A percentile compares a stretch with the other conserved stretches of the same genome.
phyloP scores from a whole-genome alignment of 306 rosid genomes.

The Dalbergia cochinchinensis region DNA sequence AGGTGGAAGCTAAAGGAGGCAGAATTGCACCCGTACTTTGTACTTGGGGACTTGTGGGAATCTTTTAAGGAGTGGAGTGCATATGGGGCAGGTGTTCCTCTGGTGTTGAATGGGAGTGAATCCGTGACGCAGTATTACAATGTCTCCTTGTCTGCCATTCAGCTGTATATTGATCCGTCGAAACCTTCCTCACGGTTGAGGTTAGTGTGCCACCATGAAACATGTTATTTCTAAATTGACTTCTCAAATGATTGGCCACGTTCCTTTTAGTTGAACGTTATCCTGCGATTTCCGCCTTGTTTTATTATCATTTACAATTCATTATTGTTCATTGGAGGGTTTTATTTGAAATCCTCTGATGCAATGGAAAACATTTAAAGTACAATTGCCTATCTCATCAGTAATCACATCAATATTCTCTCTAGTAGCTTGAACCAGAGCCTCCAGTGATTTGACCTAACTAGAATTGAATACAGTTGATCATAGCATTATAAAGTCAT shows the following conservation, averaged over 20 bases:
- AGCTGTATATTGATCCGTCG: slow-evolving; percentile 77
- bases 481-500: slow-evolving; percentile 20
- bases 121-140: slow-evolving; percentile 89
- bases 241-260: not conserved
- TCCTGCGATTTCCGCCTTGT: not conserved
- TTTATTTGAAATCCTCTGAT: slow-evolving; percentile 14
- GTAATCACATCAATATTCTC: not conserved
- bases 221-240: not conserved
- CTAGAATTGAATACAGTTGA: slow-evolving; percentile 12
- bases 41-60: slow-evolving; percentile 91
- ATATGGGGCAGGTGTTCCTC: slow-evolving; percentile 87
- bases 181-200: slow-evolving; percentile 68
- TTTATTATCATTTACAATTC: slow-evolving; percentile 17
- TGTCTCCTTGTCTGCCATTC: slow-evolving; percentile 89
- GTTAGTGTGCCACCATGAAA: slow-evolving; percentile 46
- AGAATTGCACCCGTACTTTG: slow-evolving; percentile 74
- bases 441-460: slow-evolving; percentile 14
- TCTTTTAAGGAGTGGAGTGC: slow-evolving; percentile 93
- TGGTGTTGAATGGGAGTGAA: slow-evolving; percentile 77
- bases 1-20: slow-evolving; percentile 65
- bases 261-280: not conserved
- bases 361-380: slow-evolving; percentile 4
- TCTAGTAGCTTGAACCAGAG: slow-evolving; percentile 18
- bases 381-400: not conserved
- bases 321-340: slow-evolving; percentile 13